Percentiles rank a stretch among this genome's conserved stretches.
These are phyloP conservation scores for Rhodotorula sp. DNA, from an alignment of 1,284 basidiomycete species.

Conservation along the genomic window DNA sequence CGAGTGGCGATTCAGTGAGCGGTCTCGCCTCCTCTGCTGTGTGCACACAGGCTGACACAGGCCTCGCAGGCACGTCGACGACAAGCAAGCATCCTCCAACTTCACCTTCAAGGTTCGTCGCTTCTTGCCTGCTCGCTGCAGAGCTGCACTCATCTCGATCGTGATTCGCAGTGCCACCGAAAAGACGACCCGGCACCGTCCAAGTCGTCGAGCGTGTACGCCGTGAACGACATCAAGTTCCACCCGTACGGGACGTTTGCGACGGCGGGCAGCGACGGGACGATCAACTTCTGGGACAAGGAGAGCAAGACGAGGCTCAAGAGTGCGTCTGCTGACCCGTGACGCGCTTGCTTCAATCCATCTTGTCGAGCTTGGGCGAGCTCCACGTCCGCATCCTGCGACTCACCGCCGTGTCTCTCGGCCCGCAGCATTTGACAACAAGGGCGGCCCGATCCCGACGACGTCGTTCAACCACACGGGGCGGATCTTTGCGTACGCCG, in stretches of 20 bases:
- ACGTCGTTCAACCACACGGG: constrained; percentile 80
- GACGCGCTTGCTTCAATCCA: no score
- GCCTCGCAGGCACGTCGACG: constrained; percentile 68
- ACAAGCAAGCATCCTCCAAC: constrained; percentile 64
- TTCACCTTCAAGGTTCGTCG: constrained; percentile 76
- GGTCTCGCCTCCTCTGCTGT: constrained; percentile 48
- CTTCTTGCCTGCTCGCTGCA: no score
- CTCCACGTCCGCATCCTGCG: neutral
- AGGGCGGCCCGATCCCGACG: constrained; percentile 68
- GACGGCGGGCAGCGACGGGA: constrained; percentile 84
- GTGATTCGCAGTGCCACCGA: constrained; percentile 33
- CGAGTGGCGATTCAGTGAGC: constrained; percentile 88
- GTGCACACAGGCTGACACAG: neutral
- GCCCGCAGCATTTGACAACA: constrained; percentile 65
- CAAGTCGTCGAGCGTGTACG: constrained; percentile 68
- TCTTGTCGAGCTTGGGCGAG: neutral
- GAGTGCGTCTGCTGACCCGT: constrained; percentile 58
- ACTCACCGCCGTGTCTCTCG: neutral
- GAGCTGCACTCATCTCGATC: neutral
- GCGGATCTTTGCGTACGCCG: constrained; percentile 76
- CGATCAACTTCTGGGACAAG: constrained; percentile 86
- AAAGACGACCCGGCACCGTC: constrained; percentile 37
- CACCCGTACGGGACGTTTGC: constrained; percentile 91
- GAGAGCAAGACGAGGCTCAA: constrained; percentile 85
- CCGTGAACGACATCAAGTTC: constrained; percentile 90